phyloP scores from a whole-genome alignment of 306 rosid species.

The Luffa aegyptiaca region DNA sequence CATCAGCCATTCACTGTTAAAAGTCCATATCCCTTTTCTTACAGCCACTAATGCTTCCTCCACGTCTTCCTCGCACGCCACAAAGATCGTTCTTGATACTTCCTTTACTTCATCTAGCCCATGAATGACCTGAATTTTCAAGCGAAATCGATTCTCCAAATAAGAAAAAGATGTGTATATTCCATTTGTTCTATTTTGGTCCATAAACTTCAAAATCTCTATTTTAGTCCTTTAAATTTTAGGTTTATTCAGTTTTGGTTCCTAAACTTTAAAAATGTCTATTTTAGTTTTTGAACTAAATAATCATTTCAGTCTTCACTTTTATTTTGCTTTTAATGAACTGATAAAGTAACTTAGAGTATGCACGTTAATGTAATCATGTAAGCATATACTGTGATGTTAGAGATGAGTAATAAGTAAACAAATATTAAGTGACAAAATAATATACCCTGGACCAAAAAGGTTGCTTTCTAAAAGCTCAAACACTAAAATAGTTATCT shows the following conservation, averaged over 20 bases:
- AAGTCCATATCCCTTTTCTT: constrained; percentile 59
- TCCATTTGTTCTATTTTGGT: background rate
- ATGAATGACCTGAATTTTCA: constrained; percentile 31
- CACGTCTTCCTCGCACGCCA: constrained; percentile 68
- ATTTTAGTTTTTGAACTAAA: too few species aligned
- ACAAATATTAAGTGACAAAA: background rate
- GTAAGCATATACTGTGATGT: background rate
- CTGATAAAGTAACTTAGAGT: background rate
- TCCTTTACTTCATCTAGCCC: constrained; percentile 34
- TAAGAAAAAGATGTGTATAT: background rate
- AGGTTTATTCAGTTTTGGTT: background rate
- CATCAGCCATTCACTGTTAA: constrained; percentile 78
- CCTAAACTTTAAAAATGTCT: background rate
- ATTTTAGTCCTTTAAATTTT: background rate
- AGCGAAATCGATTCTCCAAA: background rate
- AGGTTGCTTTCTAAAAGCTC: background rate
- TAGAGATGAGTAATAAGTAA: background rate
- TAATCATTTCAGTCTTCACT: too few species aligned
- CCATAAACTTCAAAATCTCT: background rate
- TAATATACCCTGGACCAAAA: background rate
- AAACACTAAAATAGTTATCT: background rate
- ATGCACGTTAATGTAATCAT: background rate
- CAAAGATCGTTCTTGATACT: constrained; percentile 47
- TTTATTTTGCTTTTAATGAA: too few species aligned
- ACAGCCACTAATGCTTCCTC: constrained; percentile 59